Conservation (phyloP, 1,284 basidiomycete genomes). For the Gymnopus androsaceus region DNA sequence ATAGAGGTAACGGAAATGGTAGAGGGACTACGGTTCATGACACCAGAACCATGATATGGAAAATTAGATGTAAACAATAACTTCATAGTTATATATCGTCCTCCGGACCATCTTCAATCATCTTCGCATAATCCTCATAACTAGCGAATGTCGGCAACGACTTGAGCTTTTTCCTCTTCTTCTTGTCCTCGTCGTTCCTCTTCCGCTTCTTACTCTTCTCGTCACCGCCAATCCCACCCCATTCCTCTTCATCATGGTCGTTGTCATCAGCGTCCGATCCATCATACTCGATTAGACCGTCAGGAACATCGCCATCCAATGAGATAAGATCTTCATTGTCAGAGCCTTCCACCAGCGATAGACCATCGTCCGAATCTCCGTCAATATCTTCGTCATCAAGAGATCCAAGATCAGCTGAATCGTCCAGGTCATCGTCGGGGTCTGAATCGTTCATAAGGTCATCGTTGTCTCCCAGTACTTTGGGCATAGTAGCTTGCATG, state of each 20-base stretch:
- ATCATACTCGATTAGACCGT: slow-evolving; percentile 62
- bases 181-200: slow-evolving; percentile 48
- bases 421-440: slow-evolving; percentile 38
- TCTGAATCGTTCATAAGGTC: slow-evolving; percentile 42
- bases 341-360: slow-evolving; percentile 66
- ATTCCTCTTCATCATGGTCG: slow-evolving; percentile 52
- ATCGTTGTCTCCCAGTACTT: slow-evolving; percentile 44
- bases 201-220: slow-evolving; percentile 47
- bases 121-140: slow-evolving; percentile 92
- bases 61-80: background rate
- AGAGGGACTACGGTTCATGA: no score
- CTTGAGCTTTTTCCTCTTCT: slow-evolving; percentile 73
- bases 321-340: slow-evolving; percentile 69
- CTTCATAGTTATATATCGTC: slow-evolving; percentile 53
- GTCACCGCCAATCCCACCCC: slow-evolving; percentile 48
- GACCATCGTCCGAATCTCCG: slow-evolving; percentile 38
- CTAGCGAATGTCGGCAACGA: slow-evolving; percentile 87
- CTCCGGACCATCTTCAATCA: slow-evolving; percentile 82
- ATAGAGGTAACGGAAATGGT: no score
- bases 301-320: slow-evolving; percentile 53
- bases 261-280: slow-evolving; percentile 41
- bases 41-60: no score
- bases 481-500: slow-evolving; percentile 83
- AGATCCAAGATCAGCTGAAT: slow-evolving; percentile 28
- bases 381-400: slow-evolving; percentile 38